Evolutionary conservation across 331 rosid species (phyloP).

Genomic region (Phaseolus coccineus): DNA sequence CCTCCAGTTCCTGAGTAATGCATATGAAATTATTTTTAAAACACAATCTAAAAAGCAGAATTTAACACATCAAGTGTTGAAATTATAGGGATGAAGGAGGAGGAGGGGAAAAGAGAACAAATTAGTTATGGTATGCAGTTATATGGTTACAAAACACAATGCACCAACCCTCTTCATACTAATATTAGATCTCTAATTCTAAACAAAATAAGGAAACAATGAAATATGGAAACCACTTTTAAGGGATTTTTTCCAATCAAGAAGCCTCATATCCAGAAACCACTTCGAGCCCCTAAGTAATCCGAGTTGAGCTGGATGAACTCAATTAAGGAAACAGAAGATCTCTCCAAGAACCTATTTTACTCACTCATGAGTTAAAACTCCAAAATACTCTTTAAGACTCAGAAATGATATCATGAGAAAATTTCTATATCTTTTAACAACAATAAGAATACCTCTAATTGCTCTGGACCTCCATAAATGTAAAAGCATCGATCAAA

Average conservation of each 20-base stretch:
- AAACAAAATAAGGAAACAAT: conserved; percentile 24
- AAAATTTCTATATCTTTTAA: conserved; percentile 4
- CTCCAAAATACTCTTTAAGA: not conserved
- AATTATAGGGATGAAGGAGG: conserved; percentile 7
- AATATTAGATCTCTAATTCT: not conserved
- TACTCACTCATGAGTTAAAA: not conserved
- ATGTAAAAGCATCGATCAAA: conserved; percentile 98
- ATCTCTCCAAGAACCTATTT: not conserved
- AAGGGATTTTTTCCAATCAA: not conserved
- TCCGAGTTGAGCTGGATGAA: not conserved
- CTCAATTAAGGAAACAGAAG: not conserved
- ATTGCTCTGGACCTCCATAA: conserved; percentile 98
- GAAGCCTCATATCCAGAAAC: not conserved
- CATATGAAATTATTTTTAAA: conserved; percentile 37
- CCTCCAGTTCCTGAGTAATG: conserved; percentile 82
- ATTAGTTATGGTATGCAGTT: not conserved
- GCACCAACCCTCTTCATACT: not conserved
- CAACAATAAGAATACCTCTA: conserved; percentile 69
- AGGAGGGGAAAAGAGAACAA: conserved; percentile 18
- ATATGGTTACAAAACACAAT: not conserved
- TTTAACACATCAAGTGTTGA: conserved; percentile 23
- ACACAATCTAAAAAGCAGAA: conserved; percentile 29
- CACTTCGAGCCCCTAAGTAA: not conserved
- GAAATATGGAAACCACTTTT: not conserved
- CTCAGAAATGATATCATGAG: conserved; percentile 7